These are phyloP conservation scores for Aspergillus fructus DNA, from an alignment of 2,329 filamentous ascomycete species.

Conservation along the genomic window DNA sequence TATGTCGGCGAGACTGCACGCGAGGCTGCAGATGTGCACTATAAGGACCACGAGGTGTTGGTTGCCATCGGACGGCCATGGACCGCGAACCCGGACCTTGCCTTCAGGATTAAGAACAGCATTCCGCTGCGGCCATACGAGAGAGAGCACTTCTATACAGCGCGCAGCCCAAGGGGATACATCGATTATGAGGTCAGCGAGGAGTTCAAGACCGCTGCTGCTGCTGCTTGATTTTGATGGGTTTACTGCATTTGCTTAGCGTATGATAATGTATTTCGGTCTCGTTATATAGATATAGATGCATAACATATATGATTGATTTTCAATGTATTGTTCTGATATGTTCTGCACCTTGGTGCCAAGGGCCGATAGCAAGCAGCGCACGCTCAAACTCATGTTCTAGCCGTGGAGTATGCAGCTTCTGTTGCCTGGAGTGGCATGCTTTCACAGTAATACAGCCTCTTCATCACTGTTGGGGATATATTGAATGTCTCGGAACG, in stretches of 20 bases:
- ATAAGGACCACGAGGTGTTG: conserved; percentile 30
- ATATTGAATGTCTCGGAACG: too few relatives aligned
- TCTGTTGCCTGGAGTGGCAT: too few relatives aligned
- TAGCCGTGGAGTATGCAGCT: too few relatives aligned
- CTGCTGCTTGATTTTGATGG: conserved; percentile 18
- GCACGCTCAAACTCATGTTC: not conserved
- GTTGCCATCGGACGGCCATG: conserved; percentile 46
- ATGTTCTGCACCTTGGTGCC: not conserved
- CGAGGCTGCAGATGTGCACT: conserved; percentile 34
- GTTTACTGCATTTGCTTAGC: not conserved
- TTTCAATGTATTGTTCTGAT: not conserved
- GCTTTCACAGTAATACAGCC: too few relatives aligned
- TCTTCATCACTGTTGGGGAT: too few relatives aligned
- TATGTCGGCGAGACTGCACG: conserved; percentile 43
- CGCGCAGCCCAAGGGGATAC: conserved; percentile 40
- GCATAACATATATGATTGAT: not conserved
- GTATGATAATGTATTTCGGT: not conserved
- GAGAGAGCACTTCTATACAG: conserved; percentile 42
- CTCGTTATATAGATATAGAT: not conserved
- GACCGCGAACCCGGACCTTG: conserved; percentile 48
- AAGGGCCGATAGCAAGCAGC: not conserved
- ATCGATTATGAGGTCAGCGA: conserved; percentile 37
- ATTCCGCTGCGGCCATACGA: conserved; percentile 41
- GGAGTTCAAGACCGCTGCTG: conserved; percentile 28
- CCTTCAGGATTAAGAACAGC: conserved; percentile 41